Percentiles rank a stretch among this genome's conserved stretches.
phyloP scores from a whole-genome alignment of 768 basidiomycete genomes.

The Russula abietina region DNA sequence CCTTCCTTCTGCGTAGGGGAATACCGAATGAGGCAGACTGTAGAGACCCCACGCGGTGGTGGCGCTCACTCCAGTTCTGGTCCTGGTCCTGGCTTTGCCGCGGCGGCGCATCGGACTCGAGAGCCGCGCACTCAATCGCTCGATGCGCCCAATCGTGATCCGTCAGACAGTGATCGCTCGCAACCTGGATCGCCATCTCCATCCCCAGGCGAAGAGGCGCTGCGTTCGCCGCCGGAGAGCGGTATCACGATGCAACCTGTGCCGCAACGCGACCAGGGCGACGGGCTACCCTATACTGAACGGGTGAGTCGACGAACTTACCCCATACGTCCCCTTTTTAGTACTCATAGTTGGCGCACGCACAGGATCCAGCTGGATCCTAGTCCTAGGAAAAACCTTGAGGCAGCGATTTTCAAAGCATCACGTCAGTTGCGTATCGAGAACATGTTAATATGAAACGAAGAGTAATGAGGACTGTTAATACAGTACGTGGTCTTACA shows the following conservation, averaged over 20 bases:
- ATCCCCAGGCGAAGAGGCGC: neutral
- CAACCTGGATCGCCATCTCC: constrained; percentile 5
- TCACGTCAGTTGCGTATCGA: neutral
- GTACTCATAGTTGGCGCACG: neutral
- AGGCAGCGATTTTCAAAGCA: neutral
- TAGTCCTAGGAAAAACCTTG: neutral
- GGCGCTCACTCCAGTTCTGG: neutral
- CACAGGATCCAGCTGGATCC: too few species aligned
- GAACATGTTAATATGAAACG: neutral
- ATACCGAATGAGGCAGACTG: constrained; percentile 13
- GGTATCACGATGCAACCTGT: constrained; percentile 11
- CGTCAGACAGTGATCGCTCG: neutral
- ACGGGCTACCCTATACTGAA: constrained; percentile 13
- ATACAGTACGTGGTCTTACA: neutral
- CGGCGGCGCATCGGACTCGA: neutral
- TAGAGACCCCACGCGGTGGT: neutral
- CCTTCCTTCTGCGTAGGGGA: constrained; percentile 4
- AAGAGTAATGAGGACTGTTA: too few species aligned
- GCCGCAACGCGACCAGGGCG: constrained; percentile 15
- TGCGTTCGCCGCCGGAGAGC: constrained; percentile 4
- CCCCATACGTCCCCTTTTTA: neutral
- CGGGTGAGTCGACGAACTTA: constrained; percentile 1
- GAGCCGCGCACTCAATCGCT: neutral
- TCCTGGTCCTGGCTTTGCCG: neutral
- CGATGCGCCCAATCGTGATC: constrained; percentile 4